phyloP scores from a whole-genome alignment of 2,329 filamentous ascomycete genomes.

The Cadophora malorum region DNA sequence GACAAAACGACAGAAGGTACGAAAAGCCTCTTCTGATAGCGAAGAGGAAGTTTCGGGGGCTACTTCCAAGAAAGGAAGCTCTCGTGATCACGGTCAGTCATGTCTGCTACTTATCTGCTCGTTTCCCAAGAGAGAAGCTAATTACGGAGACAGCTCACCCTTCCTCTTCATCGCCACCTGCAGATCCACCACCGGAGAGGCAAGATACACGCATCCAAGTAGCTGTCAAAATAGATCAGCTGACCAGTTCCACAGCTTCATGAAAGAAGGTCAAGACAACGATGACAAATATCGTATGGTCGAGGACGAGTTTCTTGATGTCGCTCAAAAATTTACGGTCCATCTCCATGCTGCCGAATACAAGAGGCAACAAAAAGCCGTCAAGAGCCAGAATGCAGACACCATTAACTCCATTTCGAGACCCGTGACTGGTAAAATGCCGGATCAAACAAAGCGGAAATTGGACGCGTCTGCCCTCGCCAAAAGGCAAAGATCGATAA shows the following conservation, averaged over 20 bases:
- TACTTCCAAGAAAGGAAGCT: neutral
- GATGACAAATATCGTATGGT: slow-evolving; percentile 84
- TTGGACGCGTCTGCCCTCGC: slow-evolving; percentile 46
- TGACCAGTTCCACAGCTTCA: slow-evolving; percentile 48
- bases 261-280: slow-evolving; percentile 67
- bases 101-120: neutral
- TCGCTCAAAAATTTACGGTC: slow-evolving; percentile 72
- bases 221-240: slow-evolving; percentile 1
- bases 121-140: neutral
- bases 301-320: slow-evolving; percentile 76
- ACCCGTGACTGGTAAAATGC: slow-evolving; percentile 46
- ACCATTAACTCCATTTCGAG: slow-evolving; percentile 49
- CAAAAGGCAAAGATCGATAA: slow-evolving; percentile 47
- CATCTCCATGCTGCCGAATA: slow-evolving; percentile 83
- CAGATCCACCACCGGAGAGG: slow-evolving; percentile 55
- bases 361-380: slow-evolving; percentile 65
- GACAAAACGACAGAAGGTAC: slow-evolving; percentile 31
- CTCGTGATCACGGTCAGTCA: neutral
- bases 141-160: slow-evolving; percentile 41
- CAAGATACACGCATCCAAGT: slow-evolving; percentile 38
- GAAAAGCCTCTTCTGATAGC: slow-evolving; percentile 11
- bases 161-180: slow-evolving; percentile 59
- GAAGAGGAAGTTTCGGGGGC: slow-evolving; percentile 14
- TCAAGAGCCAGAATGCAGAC: slow-evolving; percentile 60
- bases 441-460: slow-evolving; percentile 41